Percentiles rank a stretch among this genome's conserved stretches.
Conservation (phyloP, 225 moss, liverwort and hornwort genomes). For the Polytrichum commune region DNA sequence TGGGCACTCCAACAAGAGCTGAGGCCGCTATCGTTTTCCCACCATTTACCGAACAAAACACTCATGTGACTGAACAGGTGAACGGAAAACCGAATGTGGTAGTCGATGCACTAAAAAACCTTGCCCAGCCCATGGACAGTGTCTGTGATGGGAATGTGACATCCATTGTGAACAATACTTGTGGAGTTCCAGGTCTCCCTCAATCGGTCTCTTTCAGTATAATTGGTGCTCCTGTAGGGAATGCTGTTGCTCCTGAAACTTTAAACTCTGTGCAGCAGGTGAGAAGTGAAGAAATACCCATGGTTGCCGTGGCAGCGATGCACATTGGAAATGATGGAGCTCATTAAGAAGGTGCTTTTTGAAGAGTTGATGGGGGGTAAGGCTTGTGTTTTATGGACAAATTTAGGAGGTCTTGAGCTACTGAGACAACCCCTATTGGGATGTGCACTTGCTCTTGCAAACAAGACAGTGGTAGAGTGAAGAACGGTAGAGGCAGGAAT, state of each 20-base stretch:
- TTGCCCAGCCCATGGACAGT: constrained; percentile 17
- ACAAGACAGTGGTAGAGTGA: background rate
- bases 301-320: background rate
- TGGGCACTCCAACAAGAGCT: constrained; percentile 4
- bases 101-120: constrained; percentile 12
- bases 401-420: too few species aligned
- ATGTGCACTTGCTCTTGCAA: background rate
- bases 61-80: background rate
- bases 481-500: background rate
- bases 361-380: background rate
- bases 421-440: too few species aligned
- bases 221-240: too few species aligned
- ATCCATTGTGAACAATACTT: too few species aligned
- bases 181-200: too few species aligned
- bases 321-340: background rate
- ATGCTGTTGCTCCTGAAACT: too few species aligned
- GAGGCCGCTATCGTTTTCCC: constrained; percentile 1
- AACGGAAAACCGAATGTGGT: constrained; percentile 6
- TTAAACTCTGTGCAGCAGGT: background rate
- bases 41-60: background rate
- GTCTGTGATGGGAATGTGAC: constrained; percentile 3
- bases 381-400: background rate
- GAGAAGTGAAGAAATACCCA: background rate
- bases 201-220: too few species aligned
- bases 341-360: background rate